phyloP scores from a whole-genome alignment of 345 rosid species.

The Zanthoxylum bungeanum region DNA sequence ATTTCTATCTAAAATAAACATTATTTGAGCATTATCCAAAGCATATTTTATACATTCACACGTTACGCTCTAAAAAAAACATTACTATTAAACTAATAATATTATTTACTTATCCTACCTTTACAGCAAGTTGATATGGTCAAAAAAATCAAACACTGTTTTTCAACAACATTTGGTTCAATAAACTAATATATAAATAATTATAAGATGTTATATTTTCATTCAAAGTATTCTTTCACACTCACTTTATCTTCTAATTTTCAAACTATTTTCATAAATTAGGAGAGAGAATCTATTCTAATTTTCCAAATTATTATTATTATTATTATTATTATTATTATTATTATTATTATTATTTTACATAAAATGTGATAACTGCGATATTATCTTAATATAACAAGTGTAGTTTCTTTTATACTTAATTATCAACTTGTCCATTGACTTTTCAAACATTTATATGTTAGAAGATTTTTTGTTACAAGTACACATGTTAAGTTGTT shows the following conservation, averaged over 20 bases:
- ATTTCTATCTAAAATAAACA: neutral
- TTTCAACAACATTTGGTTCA: neutral
- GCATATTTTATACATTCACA: neutral
- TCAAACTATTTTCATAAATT: neutral
- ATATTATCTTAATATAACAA: no score
- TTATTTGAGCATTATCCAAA: neutral
- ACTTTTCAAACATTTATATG: no score
- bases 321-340: no score
- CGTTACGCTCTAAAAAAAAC: neutral
- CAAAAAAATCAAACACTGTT: neutral
- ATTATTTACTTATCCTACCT: neutral
- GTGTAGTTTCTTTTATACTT: no score
- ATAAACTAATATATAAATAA: neutral
- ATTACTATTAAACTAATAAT: neutral
- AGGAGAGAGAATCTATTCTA: conserved; percentile 11
- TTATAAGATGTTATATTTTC: neutral
- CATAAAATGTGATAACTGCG: no score
- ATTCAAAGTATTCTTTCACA: conserved; percentile 1
- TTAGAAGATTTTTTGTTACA: no score
- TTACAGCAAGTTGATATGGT: neutral
- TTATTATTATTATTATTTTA: no score
- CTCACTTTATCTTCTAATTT: neutral
- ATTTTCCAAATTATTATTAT: neutral
- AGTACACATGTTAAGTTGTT: no score
- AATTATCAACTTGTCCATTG: neutral